Conservation (phyloP, 225 moss, liverwort and hornwort genomes). For the Neckera pumila region DNA sequence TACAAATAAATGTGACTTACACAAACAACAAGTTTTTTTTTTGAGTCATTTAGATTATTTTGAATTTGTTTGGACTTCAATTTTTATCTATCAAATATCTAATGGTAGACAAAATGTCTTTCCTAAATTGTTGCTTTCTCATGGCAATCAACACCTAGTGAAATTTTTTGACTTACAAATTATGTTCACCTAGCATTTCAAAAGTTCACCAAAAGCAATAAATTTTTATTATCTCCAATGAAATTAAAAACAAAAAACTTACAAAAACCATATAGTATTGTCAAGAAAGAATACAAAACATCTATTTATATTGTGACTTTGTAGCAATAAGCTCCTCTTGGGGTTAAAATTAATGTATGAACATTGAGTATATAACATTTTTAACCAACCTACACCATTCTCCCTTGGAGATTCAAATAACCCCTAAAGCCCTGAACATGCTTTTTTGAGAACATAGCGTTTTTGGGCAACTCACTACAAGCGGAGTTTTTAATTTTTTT, state of each 20-base stretch:
- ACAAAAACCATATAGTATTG: background rate
- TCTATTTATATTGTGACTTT: background rate
- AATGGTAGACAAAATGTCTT: too few species aligned
- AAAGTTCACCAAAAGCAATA: background rate
- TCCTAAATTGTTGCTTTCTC: background rate
- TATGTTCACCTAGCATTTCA: background rate
- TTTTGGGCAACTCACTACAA: too few species aligned
- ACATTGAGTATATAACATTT: background rate
- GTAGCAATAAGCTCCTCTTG: rapidly evolving
- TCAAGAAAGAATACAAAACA: background rate
- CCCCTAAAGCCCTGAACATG: too few species aligned
- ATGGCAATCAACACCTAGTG: background rate
- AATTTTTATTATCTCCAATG: background rate
- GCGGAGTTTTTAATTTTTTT: too few species aligned
- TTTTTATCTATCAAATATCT: background rate
- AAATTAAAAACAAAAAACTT: rapidly evolving
- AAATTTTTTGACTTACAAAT: too few species aligned
- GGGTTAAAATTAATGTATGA: background rate
- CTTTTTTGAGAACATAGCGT: too few species aligned
- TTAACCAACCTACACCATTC: background rate
- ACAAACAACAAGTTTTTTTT: background rate
- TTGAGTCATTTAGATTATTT: background rate
- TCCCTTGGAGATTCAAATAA: rapidly evolving
- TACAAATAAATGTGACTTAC: background rate
- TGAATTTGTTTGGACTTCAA: background rate